These are phyloP conservation scores for Phytophthora nicotianae DNA, from an alignment of 352 stramenopile genomes.

Conservation along the genomic window DNA sequence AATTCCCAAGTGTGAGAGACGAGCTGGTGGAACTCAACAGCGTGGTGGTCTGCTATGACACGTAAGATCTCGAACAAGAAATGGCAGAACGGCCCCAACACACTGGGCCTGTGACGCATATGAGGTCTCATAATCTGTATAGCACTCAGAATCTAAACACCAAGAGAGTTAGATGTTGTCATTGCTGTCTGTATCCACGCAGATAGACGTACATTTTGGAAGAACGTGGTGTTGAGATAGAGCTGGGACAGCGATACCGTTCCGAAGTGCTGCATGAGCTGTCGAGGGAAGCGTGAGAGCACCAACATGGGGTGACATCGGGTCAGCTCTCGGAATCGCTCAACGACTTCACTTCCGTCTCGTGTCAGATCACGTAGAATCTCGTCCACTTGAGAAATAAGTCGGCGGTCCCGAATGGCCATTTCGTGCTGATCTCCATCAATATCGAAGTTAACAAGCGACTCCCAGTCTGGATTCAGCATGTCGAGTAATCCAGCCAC, in stretches of 20 bases:
- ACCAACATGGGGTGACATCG: conserved; percentile 63
- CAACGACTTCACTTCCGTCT: conserved; percentile 54
- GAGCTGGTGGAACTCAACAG: conserved; percentile 70
- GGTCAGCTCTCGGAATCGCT: conserved; percentile 63
- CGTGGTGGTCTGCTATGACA: conserved; percentile 65
- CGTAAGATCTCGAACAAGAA: conserved; percentile 77
- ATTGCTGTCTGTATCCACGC: background rate
- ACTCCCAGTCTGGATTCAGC: conserved; percentile 63
- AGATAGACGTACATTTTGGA: conserved; percentile 58
- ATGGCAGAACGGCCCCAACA: conserved; percentile 44
- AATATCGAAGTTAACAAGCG: conserved; percentile 43
- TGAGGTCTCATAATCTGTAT: conserved; percentile 63
- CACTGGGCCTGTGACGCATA: conserved; percentile 36
- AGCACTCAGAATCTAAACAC: conserved; percentile 53
- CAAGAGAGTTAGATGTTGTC: background rate
- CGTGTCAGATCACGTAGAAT: conserved; percentile 47
- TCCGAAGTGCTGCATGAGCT: conserved; percentile 58
- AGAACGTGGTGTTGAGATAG: conserved; percentile 65
- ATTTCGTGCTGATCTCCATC: conserved; percentile 18
- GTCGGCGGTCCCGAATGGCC: conserved; percentile 20
- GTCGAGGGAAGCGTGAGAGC: conserved; percentile 52
- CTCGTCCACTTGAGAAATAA: conserved; percentile 55
- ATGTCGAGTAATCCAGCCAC: conserved; percentile 51
- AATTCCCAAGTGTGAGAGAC: conserved; percentile 54
- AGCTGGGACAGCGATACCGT: conserved; percentile 70